These are phyloP conservation scores for Schizothecium vesticola DNA, from an alignment of 495 filamentous ascomycete species.

Conservation along the genomic window DNA sequence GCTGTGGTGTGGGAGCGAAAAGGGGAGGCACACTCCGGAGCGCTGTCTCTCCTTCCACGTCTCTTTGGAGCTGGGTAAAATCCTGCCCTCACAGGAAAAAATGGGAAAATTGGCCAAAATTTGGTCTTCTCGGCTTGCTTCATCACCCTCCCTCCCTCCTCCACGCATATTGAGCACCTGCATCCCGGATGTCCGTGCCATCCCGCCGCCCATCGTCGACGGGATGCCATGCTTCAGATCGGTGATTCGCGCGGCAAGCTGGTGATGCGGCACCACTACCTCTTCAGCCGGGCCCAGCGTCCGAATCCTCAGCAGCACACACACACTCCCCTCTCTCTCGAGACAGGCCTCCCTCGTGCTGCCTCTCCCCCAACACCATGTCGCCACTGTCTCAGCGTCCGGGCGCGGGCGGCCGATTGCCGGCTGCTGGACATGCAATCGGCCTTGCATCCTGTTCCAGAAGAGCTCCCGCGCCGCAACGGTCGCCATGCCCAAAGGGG, in stretches of 20 bases:
- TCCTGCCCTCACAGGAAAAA: not conserved
- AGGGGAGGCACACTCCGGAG: not conserved
- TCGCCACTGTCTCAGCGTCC: not conserved
- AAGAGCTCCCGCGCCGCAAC: not conserved
- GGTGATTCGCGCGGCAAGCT: not conserved
- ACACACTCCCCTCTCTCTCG: not conserved
- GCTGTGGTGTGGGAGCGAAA: not conserved
- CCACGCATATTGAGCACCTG: not conserved
- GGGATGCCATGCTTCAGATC: not conserved
- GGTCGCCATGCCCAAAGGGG: not conserved
- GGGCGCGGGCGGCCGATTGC: not conserved
- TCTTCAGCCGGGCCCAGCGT: not conserved
- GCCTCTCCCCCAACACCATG: too few relatives aligned
- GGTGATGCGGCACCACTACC: not conserved
- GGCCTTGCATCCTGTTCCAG: not conserved
- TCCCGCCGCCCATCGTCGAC: not conserved
- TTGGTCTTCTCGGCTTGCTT: not conserved
- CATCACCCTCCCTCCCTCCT: not conserved
- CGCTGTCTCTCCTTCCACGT: not conserved
- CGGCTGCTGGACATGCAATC: not conserved
- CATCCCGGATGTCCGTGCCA: constrained; percentile 5
- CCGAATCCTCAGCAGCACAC: too few relatives aligned
- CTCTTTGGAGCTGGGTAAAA: not conserved
- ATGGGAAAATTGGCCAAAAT: not conserved
- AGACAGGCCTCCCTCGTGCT: too few relatives aligned